Base-by-base conservation (phyloP, 352 stramenopile genomes). In the Phytophthora tentaculata region DNA sequence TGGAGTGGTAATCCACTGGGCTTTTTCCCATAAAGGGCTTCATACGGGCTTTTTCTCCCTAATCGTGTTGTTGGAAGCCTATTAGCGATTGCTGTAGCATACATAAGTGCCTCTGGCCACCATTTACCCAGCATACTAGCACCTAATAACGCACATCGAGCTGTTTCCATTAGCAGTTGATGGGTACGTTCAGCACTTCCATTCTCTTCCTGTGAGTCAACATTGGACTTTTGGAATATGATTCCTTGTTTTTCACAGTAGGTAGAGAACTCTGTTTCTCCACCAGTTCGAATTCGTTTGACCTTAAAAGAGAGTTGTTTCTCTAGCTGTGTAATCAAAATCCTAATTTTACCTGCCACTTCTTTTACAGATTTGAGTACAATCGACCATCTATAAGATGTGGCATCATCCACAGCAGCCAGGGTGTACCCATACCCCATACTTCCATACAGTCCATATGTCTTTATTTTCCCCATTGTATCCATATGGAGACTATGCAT, bases 401-500 rank as follows among this genome's bases (percentile, higher is more conserved):
- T 61, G n/a, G 24, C 41, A 43, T 60, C 50, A n/a, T 56, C 50
- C 4, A 67, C 50, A 14, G 55, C 22, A 3, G 26, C 37, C 10
- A 67, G 29, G 13, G 35, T 39, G n/a, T 65, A 65, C 2, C 26
- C 0, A 28, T 58, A 54, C 5, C 58, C 49, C 23, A 49, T 54
- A 1, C 49, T 37, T 9, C 49, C 49, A 43, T 60, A 66, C 7
- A 54, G 26, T n/a, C 37, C 39, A 17, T 48, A 60, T 5, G 53
- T 51, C 9, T 28, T 54, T 20, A 66, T 10, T 20, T 19, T 56
- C 5, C 61, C 29, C 22, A 24, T 43, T 3, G 61, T 53, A 22
- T 68, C 43, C 51, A 68, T 68, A 22, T 62, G 45, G 0, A 68
- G 29, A 9, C 52, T 68, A 24, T 68, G 61, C 4, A 62, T 19